phyloP scores from a whole-genome alignment of 2,329 filamentous ascomycete genomes.

The Penicillium sp. region DNA sequence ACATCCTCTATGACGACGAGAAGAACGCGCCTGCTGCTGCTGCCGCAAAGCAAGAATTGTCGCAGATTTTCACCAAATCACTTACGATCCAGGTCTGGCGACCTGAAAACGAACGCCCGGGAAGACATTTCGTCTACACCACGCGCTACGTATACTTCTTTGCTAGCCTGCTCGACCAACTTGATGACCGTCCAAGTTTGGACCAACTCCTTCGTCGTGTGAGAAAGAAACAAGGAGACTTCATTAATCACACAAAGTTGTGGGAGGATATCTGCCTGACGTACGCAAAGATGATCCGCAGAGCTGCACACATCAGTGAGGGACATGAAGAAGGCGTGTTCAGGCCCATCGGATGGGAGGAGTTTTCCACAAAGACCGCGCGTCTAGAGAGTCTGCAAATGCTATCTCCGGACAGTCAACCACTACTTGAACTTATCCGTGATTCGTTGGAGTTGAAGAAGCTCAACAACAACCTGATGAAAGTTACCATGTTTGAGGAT shows the following conservation, averaged over 20 bases:
- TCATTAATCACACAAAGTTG: conserved; percentile 60
- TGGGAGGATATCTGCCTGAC: conserved; percentile 61
- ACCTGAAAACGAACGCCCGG: conserved; percentile 78
- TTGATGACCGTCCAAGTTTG: conserved; percentile 71
- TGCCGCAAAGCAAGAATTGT: conserved; percentile 73
- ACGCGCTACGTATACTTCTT: conserved; percentile 83
- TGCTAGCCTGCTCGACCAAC: conserved; percentile 67
- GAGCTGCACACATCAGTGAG: conserved; percentile 55
- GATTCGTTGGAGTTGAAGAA: conserved; percentile 69
- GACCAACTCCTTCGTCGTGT: conserved; percentile 76
- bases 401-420: conserved; percentile 45
- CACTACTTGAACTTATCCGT: conserved; percentile 60
- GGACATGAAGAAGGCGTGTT: conserved; percentile 65
- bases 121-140: conserved; percentile 88
- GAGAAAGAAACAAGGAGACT: conserved; percentile 75
- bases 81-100: conserved; percentile 96
- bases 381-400: conserved; percentile 60
- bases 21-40: conserved; percentile 52
- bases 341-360: conserved; percentile 61
- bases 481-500: conserved; percentile 81
- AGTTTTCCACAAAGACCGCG: conserved; percentile 59
- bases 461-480: conserved; percentile 84
- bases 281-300: conserved; percentile 59
- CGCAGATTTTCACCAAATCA: conserved; percentile 87
- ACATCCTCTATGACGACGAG: conserved; percentile 59